Percentiles rank a stretch among this genome's conserved stretches.
Conservation (phyloP, 2,329 filamentous ascomycete genomes). For the Lasiodiplodia citricola region DNA sequence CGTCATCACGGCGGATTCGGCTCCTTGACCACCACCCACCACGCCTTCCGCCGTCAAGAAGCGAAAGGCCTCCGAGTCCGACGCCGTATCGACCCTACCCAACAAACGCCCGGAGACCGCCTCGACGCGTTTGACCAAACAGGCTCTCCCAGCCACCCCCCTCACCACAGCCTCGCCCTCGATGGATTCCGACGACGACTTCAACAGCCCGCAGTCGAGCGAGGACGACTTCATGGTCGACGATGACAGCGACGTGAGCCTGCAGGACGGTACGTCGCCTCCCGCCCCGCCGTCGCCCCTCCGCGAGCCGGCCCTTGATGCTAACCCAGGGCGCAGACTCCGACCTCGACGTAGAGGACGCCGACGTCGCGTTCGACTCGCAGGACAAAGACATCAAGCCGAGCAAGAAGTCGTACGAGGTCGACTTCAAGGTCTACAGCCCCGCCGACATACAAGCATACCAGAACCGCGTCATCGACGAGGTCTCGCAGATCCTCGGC, state of each 20-base stretch:
- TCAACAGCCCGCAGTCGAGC: slow-evolving; percentile 83
- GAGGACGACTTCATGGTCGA: slow-evolving; percentile 75
- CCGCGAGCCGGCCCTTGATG: slow-evolving; percentile 23
- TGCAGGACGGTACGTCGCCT: slow-evolving; percentile 49
- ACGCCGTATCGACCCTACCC: slow-evolving; percentile 37
- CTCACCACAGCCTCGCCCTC: slow-evolving; percentile 50
- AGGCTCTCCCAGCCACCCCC: slow-evolving; percentile 40
- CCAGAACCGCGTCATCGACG: slow-evolving; percentile 83
- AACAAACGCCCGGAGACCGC: slow-evolving; percentile 38
- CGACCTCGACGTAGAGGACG: slow-evolving; percentile 62
- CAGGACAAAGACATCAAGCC: slow-evolving; percentile 76
- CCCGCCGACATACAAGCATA: slow-evolving; percentile 82
- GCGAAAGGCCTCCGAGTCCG: slow-evolving; percentile 46
- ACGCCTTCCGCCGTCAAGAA: slow-evolving; percentile 45
- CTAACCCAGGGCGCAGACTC: slow-evolving; percentile 46
- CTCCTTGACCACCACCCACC: slow-evolving; percentile 38
- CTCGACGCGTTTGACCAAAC: slow-evolving; percentile 25
- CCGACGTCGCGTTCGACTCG: slow-evolving; percentile 65
- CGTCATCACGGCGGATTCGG: slow-evolving; percentile 47
- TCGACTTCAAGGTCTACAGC: slow-evolving; percentile 81
- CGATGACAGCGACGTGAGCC: slow-evolving; percentile 72
- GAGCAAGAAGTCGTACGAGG: slow-evolving; percentile 77
- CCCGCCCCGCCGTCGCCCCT: not conserved
- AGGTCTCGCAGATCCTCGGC: slow-evolving; percentile 90
- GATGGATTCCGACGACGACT: slow-evolving; percentile 97